Evolutionary conservation across 164 flowering plant genomes (phyloP), one percentile per base, ranked within the genome.

Genomic region (Protea cynaroides): DNA sequence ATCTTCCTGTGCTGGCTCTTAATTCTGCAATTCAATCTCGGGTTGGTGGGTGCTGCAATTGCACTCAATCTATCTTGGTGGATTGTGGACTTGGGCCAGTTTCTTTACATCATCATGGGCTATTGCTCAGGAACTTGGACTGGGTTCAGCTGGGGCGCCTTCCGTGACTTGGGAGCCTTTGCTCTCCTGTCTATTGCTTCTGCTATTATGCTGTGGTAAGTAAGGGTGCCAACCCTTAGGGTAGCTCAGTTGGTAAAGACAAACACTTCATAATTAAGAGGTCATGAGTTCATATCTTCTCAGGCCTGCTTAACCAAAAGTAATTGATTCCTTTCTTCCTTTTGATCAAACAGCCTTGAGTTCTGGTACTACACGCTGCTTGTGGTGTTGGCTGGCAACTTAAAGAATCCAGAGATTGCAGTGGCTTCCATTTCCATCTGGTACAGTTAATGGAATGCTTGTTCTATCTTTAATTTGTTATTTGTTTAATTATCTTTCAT

Each of bases 1-100:
- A 37, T 72, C 1, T 56, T 73, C 17, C 19, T 70, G 0, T 72
- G 82, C 40, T 83, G 85, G 85, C 51, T 81, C 0, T 55, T 76
- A 7, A 73, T 83, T 1, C 67, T 75, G 9, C 63, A 65, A 0
- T 36, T 77, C 4, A 67, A 69, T 8, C 63, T 68, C 17, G 72
- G 67, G 11, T 17, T 69, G 29, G 22, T 8, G 8, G 72, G 72
- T 46, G 68, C 72, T 5, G 71, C 71, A 11, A 47, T 37, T 1
- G 25, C 68, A 6, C 72, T 69, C 25, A 49, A 69, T 59, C 7
- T 58, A 1, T 69, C 67, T 2, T 64, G 68, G 72, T 63, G 72
- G 54, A 2, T 58, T 7, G 29, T 64, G 59, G 72, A 64, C 14
- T 14, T 58, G 44, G 64, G 54, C 11, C 67, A 69, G 44, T 37